These are phyloP conservation scores for Delonix regia DNA, from an alignment of 306 rosid genomes.

Conservation along the genomic window DNA sequence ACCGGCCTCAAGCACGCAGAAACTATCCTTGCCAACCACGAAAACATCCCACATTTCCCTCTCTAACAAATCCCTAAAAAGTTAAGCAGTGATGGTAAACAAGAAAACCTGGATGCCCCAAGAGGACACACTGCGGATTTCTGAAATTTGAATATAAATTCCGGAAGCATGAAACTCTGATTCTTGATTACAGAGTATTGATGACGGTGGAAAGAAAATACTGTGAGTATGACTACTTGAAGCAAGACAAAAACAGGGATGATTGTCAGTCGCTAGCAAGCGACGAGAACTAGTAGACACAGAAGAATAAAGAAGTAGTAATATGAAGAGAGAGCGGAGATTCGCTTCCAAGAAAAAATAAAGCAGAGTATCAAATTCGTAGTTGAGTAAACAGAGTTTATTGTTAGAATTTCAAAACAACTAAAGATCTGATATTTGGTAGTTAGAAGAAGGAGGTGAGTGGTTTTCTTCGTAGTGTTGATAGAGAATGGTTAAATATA, in stretches of 20 bases:
- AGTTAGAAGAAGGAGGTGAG: not conserved
- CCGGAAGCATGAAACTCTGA: conserved; percentile 23
- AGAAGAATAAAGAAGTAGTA: not conserved
- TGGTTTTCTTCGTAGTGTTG: not conserved
- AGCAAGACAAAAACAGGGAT: not conserved
- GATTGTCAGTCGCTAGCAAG: conserved; percentile 15
- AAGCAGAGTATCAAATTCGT: conserved; percentile 10
- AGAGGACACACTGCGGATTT: not conserved
- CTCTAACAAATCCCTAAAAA: conserved; percentile 41
- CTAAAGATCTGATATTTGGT: conserved; percentile 36
- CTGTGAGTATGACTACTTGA: not conserved
- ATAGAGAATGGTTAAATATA: conserved; percentile 26
- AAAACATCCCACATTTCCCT: conserved; percentile 99
- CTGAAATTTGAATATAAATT: not conserved
- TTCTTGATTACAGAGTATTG: not conserved
- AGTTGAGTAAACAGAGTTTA: not conserved
- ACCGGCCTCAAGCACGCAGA: conserved; percentile 89
- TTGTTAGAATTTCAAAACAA: not conserved
- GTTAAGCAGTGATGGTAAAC: not conserved
- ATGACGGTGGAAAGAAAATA: not conserved
- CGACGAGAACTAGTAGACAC: not conserved
- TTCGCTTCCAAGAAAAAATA: not conserved
- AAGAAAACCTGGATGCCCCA: not conserved
- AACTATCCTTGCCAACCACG: conserved; percentile 91
- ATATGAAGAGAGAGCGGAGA: conserved; percentile 1